phyloP scores from a whole-genome alignment of 2,329 filamentous ascomycete genomes.

The Colletotrichum orbiculare region DNA sequence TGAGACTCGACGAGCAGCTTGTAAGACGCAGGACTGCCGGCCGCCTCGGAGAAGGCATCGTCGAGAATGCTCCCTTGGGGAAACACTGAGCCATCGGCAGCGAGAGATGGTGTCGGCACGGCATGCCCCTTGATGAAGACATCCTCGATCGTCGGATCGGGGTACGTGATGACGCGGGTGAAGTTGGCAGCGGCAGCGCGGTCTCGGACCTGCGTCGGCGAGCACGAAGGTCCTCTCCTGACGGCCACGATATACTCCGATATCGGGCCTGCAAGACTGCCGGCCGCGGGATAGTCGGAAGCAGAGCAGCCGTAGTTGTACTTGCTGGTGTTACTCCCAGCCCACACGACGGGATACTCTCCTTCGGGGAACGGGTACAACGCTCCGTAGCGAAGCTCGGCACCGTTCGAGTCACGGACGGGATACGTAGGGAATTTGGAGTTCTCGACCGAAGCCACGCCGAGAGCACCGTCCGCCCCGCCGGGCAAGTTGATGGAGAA shows the following conservation, averaged over 20 bases:
- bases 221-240: constrained; percentile 13
- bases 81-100: constrained; percentile 18
- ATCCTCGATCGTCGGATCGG: constrained; percentile 22
- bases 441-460: constrained; percentile 64
- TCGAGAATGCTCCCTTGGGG: constrained; percentile 24
- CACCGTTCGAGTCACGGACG: constrained; percentile 7
- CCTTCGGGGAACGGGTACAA: constrained; percentile 24
- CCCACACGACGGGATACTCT: constrained; percentile 23
- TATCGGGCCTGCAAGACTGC: constrained; percentile 2
- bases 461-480: constrained; percentile 57
- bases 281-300: constrained; percentile 11
- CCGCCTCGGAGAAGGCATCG: constrained; percentile 1
- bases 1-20: constrained; percentile 17
- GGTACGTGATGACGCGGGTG: constrained; percentile 28
- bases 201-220: constrained; percentile 9
- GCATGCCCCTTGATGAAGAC: constrained; percentile 31
- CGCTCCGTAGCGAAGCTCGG: constrained; percentile 26
- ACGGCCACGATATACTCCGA: constrained; percentile 14
- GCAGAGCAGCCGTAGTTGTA: constrained; percentile 25
- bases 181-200: constrained; percentile 29
- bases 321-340: not conserved
- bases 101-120: constrained; percentile 19
- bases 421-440: constrained; percentile 40
- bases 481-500: constrained; percentile 62
- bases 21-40: not conserved